Base-by-base conservation (phyloP, 73 alveolate species). In the Loxodes magnus region DNA sequence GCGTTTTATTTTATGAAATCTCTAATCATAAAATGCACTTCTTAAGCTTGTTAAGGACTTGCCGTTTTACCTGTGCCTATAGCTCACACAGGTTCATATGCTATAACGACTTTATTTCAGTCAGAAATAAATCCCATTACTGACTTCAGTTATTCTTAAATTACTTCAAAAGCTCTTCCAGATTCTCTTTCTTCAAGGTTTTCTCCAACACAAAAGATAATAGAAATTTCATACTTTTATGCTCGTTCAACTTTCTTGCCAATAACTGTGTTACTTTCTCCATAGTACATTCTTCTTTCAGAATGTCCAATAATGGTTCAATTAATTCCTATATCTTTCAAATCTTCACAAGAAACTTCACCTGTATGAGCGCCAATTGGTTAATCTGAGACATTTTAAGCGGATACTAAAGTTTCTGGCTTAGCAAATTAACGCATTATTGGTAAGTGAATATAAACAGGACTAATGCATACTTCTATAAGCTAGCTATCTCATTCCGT, bases 31-130 rank as follows among this genome's bases (percentile, higher is more conserved):
- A 74, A 92, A 54, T 93, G 98, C 30, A 86, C 74, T 64, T 93
- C 97, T 51, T 93, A 95, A 37, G 95, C 98, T 86, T 92, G 88
- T 50, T 85, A 97, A 14, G 99, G 98, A 5, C 96, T 60, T n/a
- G 99, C 99, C 19, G 90, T 87, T 77, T 79, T 84, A n/a, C 99
- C 99, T 7, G 99, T 94, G 41, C 98, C 98, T 27, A 91, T 92
- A 51, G 99, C 98, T 98, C 99, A 94, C 29, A 94, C 98, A 34
- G 99, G 99, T 59, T 94, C 99, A 69, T 94, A 94, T 22, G 98
- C 98, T 53, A 94, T 76, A 23, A 92, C 97, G 7, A 94, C 82
- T 50, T 82, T 80, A 64, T 71, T 57, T 94, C 97, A 90, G 77
- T 94, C 90, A 77, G 51, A 71, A 12, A 56, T 84, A 35, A 87